Evolutionary conservation across 306 rosid genomes (phyloP).

Genomic region (Trifolium subterraneum): DNA sequence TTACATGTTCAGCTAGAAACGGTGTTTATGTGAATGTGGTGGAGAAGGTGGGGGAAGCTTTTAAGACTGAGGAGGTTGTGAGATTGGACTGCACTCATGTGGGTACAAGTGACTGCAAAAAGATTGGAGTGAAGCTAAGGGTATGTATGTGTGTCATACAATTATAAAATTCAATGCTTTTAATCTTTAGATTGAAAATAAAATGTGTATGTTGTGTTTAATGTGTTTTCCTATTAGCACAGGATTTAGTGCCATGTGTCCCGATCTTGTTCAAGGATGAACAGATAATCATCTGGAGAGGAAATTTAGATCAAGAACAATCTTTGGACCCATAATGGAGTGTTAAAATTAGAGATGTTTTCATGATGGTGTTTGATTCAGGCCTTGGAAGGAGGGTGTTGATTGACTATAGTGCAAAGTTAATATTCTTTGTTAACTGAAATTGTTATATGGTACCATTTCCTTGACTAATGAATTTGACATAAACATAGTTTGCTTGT

Average conservation of each 20-base stretch:
- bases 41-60: constrained; percentile 78
- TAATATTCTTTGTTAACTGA: constrained; percentile 17
- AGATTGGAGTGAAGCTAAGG: constrained; percentile 79
- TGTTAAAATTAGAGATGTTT: neutral
- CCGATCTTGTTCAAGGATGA: constrained; percentile 91
- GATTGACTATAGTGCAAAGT: constrained; percentile 11
- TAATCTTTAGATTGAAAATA: constrained; percentile 16
- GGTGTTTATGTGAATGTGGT: constrained; percentile 87
- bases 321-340: constrained; percentile 38
- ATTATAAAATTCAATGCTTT: constrained; percentile 12
- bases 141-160: constrained; percentile 50
- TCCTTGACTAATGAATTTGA: neutral
- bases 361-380: constrained; percentile 13
- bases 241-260: constrained; percentile 87
- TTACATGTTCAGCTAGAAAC: constrained; percentile 74
- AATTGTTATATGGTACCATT: neutral
- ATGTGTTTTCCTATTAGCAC: constrained; percentile 26
- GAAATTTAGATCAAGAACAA: constrained; percentile 51
- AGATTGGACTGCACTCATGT: constrained; percentile 84
- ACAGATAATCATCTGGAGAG: constrained; percentile 93
- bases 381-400: neutral
- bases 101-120: constrained; percentile 85
- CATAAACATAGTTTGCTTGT: neutral
- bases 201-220: constrained; percentile 8
- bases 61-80: constrained; percentile 74